phyloP scores from a whole-genome alignment of 2,329 filamentous ascomycete species.

The Aspergillus sergii region DNA sequence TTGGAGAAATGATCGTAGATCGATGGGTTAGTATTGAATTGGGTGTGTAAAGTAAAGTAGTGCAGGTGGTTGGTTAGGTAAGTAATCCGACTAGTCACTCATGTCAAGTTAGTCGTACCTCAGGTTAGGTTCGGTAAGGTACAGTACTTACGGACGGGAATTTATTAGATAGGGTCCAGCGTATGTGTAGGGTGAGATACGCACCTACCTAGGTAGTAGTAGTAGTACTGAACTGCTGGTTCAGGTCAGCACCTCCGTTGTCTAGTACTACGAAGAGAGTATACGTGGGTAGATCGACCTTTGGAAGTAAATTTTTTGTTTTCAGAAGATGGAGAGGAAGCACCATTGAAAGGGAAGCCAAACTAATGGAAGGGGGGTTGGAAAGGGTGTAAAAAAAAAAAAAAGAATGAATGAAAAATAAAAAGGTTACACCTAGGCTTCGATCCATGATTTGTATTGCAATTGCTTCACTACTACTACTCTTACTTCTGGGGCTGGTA shows the following conservation, averaged over 20 bases:
- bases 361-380: not conserved
- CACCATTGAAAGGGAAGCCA: not conserved
- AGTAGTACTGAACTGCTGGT: not conserved
- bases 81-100: constrained; percentile 1
- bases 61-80: constrained; percentile 15
- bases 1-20: constrained; percentile 18
- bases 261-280: not conserved
- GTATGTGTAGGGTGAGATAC: not conserved
- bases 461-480: not conserved
- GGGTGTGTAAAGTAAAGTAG: constrained; percentile 8
- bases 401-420: not conserved
- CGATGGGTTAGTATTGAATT: constrained; percentile 13
- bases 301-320: not conserved
- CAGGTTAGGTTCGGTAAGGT: not conserved
- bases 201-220: not conserved
- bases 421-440: constrained; percentile 7
- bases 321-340: not conserved
- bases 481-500: constrained; percentile 13
- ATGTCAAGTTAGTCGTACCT: not conserved
- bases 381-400: not conserved
- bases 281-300: not conserved
- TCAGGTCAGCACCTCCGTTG: not conserved
- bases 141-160: not conserved
- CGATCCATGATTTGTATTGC: constrained; percentile 17
- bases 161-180: not conserved